Evolutionary conservation across 495 filamentous ascomycete species (phyloP).

Genomic region (Annulohypoxylon stygium): DNA sequence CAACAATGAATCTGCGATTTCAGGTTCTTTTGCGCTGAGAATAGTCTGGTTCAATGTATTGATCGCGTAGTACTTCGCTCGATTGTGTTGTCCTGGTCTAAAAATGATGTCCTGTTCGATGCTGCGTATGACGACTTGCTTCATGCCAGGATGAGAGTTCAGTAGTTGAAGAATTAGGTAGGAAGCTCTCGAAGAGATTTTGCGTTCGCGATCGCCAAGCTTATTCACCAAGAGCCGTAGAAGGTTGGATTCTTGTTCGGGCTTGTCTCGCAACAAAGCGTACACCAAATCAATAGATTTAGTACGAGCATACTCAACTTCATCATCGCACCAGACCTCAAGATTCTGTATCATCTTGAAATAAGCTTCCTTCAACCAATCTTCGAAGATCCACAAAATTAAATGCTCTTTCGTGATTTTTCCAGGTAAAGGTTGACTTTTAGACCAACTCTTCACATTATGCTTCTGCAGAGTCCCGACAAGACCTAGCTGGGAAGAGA

Average conservation of each 20-base stretch:
- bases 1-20: conserved; percentile 83
- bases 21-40: conserved; percentile 82
- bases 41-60: conserved; percentile 98
- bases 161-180: conserved; percentile 92
- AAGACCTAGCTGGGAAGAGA: conserved; percentile 83
- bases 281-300: conserved; percentile 89
- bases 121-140: conserved; percentile 81
- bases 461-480: conserved; percentile 73
- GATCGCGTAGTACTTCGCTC: conserved; percentile 94
- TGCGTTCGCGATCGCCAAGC: conserved; percentile 91
- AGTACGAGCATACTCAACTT: conserved; percentile 89
- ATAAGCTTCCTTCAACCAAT: conserved; percentile 91
- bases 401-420: conserved; percentile 79
- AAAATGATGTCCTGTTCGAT: conserved; percentile 91
- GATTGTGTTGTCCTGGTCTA: conserved; percentile 83
- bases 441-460: conserved; percentile 69
- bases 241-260: conserved; percentile 96
- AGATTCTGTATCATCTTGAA: conserved; percentile 92
- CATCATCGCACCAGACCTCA: conserved; percentile 91
- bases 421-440: conserved; percentile 74
- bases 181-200: conserved; percentile 91
- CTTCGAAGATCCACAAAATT: conserved; percentile 91
- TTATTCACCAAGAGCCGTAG: conserved; percentile 94
- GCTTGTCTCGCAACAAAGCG: conserved; percentile 92
- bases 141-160: conserved; percentile 91